phyloP scores from a whole-genome alignment of 169 alveolate species.

The Pseudocohnilembus persalinus region DNA sequence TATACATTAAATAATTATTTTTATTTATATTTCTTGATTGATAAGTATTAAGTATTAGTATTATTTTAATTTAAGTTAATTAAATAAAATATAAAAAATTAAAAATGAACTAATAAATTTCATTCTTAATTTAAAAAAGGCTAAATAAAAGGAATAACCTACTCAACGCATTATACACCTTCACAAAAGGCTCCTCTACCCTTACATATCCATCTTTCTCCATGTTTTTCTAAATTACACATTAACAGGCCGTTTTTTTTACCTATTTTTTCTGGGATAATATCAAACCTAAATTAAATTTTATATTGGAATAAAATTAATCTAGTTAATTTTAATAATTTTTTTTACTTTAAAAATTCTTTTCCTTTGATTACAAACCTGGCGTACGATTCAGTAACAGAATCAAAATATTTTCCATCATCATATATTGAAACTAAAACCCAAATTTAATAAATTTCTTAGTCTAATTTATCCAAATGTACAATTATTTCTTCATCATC shows the following conservation, averaged over 20 bases:
- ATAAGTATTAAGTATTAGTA: no score
- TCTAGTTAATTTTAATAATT: no score
- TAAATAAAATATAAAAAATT: no score
- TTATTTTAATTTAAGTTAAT: no score
- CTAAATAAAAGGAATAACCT: not conserved
- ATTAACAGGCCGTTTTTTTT: not conserved
- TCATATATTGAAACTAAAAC: not conserved
- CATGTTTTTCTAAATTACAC: not conserved
- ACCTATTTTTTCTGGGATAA: not conserved
- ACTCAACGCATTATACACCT: not conserved
- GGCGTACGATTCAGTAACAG: not conserved
- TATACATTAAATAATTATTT: no score
- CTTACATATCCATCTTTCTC: not conserved
- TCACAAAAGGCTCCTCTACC: not conserved
- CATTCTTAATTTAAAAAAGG: no score
- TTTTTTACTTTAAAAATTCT: not conserved
- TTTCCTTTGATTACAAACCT: not conserved
- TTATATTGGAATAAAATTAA: no score
- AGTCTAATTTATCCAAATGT: not conserved
- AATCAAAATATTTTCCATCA: not conserved
- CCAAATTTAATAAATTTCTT: not conserved
- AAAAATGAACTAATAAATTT: no score
- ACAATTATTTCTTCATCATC: not conserved
- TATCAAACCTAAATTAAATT: not conserved
- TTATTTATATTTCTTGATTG: no score